Conservation (phyloP, 345 rosid species). For the Moringa oleifera region DNA sequence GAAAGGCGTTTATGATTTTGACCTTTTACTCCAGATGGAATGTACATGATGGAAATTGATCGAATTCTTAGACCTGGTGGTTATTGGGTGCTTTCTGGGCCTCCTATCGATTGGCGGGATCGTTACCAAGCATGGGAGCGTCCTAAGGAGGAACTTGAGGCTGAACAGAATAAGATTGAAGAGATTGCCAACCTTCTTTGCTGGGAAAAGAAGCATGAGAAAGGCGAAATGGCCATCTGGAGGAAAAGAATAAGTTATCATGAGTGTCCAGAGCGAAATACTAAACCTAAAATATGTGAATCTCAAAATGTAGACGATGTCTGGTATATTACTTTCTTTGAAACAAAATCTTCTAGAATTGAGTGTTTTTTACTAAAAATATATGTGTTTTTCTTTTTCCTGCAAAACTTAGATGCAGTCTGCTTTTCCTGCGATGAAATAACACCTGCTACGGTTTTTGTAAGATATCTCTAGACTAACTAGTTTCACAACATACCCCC, state of each 20-base stretch:
- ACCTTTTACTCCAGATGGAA: conserved; percentile 43
- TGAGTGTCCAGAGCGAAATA: conserved; percentile 34
- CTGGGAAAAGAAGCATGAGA: conserved; percentile 70
- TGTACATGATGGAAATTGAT: conserved; percentile 64
- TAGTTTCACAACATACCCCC: too few species aligned
- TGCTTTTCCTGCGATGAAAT: not conserved
- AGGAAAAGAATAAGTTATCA: conserved; percentile 45
- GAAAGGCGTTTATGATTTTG: not conserved
- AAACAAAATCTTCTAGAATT: too few species aligned
- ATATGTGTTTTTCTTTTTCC: not conserved
- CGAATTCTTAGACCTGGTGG: conserved; percentile 72
- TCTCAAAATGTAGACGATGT: conserved; percentile 42
- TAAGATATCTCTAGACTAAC: too few species aligned
- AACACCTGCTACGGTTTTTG: not conserved
- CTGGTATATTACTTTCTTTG: conserved; percentile 30
- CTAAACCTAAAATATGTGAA: conserved; percentile 32
- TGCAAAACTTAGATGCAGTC: not conserved
- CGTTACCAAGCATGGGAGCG: conserved; percentile 50
- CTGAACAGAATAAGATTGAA: conserved; percentile 54
- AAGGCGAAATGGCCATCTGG: conserved; percentile 63
- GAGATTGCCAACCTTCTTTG: conserved; percentile 56
- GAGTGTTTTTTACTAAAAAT: too few species aligned
- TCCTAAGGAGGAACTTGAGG: conserved; percentile 49
- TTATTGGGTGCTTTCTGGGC: conserved; percentile 66
- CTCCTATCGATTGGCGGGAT: conserved; percentile 55